Evolutionary conservation across 306 rosid species (phyloP), one percentile per base, ranked within the genome.

Genomic region (Abrus precatorius): DNA sequence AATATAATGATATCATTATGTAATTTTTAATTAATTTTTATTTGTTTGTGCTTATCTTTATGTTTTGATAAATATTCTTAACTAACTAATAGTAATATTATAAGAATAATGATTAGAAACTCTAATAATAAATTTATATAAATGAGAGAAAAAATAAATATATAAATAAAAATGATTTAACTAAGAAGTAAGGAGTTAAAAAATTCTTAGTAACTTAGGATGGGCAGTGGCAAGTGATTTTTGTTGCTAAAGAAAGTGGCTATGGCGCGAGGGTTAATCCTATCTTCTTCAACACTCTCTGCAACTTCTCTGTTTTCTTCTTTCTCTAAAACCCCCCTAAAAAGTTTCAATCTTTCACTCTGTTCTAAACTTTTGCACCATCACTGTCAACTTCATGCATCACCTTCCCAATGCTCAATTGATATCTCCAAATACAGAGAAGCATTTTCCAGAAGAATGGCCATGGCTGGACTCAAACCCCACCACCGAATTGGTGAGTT

Each of bases 391-490:
- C 88, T 59, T 41, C 53, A 77, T 77, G 55, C 82, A 79, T 27
- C 86, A 56, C 36, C 89, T 67, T 5, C 88, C 36, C 91, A 82
- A 63, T 63, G 86, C 69, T 41, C 89, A 43, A 67, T 83, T 20
- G 92, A 93, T 80, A 64, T 87, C 47, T 66, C 83, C 63, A 88
- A 84, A 27, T 90, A 91, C 85, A 85, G 57, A 74, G 88, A 91
- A 88, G 85, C 87, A 52, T 95, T 93, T 87, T 84, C 96, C 43
- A 84, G 80, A n/a, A 90, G 94, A 69, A 95, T 95, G 98, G 89
- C 91, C 75, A 83, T 93, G 89, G 97, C 96, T 33, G 98, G 98
- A 66, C 92, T 95, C 86, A 88, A 93, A 72, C 93, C 98, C 54
- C 98, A 89, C 60, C 96, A 91, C 83, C 87, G 84, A 45, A 76